Conservation (phyloP, 2,329 filamentous ascomycete species). For the Colletotrichum horii region DNA sequence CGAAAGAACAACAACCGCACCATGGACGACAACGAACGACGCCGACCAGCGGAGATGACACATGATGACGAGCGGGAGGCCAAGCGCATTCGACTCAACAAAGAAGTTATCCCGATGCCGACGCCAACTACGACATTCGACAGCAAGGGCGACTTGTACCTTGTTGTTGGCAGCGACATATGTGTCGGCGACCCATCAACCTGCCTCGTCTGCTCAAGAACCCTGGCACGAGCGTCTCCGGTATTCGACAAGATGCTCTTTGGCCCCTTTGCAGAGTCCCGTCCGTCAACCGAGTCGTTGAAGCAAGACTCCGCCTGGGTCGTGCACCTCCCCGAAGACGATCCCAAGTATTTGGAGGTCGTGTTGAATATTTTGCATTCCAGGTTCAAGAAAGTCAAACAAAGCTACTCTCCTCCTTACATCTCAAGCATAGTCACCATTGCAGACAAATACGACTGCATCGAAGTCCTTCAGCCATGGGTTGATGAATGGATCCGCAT, state of each 20-base stretch:
- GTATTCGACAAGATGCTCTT: constrained; percentile 33
- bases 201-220: constrained; percentile 28
- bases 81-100: neutral
- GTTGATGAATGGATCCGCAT: constrained; percentile 11
- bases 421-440: constrained; percentile 30
- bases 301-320: constrained; percentile 23
- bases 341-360: constrained; percentile 26
- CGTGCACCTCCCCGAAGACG: constrained; percentile 34
- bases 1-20: neutral
- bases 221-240: constrained; percentile 27
- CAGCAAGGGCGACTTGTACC: neutral
- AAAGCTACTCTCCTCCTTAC: constrained; percentile 23
- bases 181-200: neutral
- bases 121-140: neutral
- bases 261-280: constrained; percentile 28
- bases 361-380: constrained; percentile 35
- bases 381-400: constrained; percentile 25
- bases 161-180: neutral
- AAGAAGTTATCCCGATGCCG: neutral
- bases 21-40: neutral
- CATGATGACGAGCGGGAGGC: neutral
- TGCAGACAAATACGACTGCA: constrained; percentile 34
- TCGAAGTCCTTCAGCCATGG: constrained; percentile 27
- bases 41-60: fast-evolving
- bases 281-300: neutral